Evolutionary conservation across 768 basidiomycete species (phyloP), one percentile per base, ranked within the genome.

Genomic region (Boletus tomentosulus): DNA sequence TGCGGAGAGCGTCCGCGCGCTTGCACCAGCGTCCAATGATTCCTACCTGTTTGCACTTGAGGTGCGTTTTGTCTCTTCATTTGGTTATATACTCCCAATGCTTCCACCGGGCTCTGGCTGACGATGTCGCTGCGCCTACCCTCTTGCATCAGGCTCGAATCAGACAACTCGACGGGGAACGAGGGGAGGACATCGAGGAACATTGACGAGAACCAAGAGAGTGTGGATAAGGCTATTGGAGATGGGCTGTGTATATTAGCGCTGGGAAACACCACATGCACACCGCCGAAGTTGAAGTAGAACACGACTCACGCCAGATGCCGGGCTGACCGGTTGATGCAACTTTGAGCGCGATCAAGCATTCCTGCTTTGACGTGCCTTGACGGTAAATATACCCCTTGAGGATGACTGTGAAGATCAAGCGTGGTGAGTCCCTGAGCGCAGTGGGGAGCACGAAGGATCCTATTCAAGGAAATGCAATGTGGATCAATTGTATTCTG

Each of bases 21-120:
- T 98, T 2, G 85, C 87, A 0, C 87, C 88, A 0, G 76, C 82
- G 31, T 88, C 89, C 1, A 72, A 80, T 52, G 92, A 94, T 59
- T 83, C 84, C 0, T 86, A 94, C 73, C 67, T 94, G 12, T 84
- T 77, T 53, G 82, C 86, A 2, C 77, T 94, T 1, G 92, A 93
- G 78, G 89, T 86, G 54, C 39, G 78, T 53, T 24, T 19, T 6
- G 2, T 6, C 43, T n/a, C 13, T 11, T 45, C 13, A 12, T 22
- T 19, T 39, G n/a, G 22, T 10, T 19, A n/a, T 12, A n/a, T 9
- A 48, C 13, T 13, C n/a, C 11, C 8, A 25, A 27, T 27, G n/a
- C 10, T 2, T 25, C 13, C 10, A 19, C 19, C 19, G 19, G 54
- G n/a, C 19, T 30, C 15, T 37, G 13, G 10, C 19, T 43, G 48